Base-by-base conservation (phyloP, 176 grass and related monocot genomes). In the Zizania latifolia region DNA sequence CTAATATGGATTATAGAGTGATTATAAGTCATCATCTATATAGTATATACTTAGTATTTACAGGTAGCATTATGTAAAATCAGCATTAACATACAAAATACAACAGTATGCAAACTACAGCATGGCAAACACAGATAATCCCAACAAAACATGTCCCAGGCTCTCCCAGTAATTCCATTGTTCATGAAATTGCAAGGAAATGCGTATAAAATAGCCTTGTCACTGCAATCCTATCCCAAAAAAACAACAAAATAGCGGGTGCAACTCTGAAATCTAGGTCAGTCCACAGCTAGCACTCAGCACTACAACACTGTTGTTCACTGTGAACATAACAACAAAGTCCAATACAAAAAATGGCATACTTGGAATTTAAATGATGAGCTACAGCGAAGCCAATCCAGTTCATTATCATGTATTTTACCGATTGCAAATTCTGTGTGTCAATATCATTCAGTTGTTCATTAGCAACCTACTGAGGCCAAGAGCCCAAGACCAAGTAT, bases 301-400 rank as follows among this genome's bases (percentile, higher is more conserved):
- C 28, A 71, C 21, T 12, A n/a, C 39, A n/a, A n/a, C n/a, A n/a
- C n/a, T n/a, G n/a, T 43, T 34, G 53, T 65, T 39, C 37, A 65
- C 29, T 21, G 46, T 43, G 30, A 13, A 32, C 16, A 76, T 50
- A n/a, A n/a, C n/a, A n/a, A n/a, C n/a, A n/a, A n/a, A n/a, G n/a
- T n/a, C n/a, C n/a, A n/a, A n/a, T n/a, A n/a, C 61, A 71, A 78
- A 70, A 83, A 84, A 10, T 74, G 74, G 63, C 65, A 27, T 92
- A 97, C 94, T 97, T 97, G 61, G 88, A 87, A 89, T 91, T 93
- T 82, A 97, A 85, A 78, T 97, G 88, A 87, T 93, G 91, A 39
- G 94, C 65, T 53, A 97, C 91, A 5, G 94, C 91, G 85, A 97
- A 97, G 51, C 94, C 94, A 83, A 93, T 97, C 94, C 94, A 97